These are phyloP conservation scores for Colletotrichum cordylinicola DNA, from an alignment of 2,329 filamentous ascomycete species.

Conservation along the genomic window DNA sequence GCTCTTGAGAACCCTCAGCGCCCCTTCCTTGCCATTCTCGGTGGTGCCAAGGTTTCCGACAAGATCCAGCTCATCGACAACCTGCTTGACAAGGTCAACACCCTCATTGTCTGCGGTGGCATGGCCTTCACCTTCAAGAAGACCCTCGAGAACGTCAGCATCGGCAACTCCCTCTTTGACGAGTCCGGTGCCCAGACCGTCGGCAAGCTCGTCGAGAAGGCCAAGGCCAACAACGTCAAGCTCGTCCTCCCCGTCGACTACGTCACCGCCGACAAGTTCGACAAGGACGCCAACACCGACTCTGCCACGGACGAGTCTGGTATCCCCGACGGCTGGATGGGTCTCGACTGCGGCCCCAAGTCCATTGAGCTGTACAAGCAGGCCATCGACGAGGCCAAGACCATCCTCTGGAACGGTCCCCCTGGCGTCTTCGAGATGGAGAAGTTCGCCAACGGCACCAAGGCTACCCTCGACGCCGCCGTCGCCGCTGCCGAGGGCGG, in stretches of 20 bases:
- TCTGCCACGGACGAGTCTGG: constrained; percentile 85
- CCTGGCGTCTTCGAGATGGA: constrained; percentile 98
- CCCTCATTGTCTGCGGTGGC: constrained; percentile 91
- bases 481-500: constrained; percentile 81
- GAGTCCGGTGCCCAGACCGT: constrained; percentile 94
- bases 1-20: constrained; percentile 92
- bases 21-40: constrained; percentile 97
- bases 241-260: constrained; percentile 95
- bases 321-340: constrained; percentile 98
- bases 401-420: constrained; percentile 98
- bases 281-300: constrained; percentile 80
- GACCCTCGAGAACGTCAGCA: constrained; percentile 88
- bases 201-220: constrained; percentile 86
- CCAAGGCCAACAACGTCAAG: constrained; percentile 95
- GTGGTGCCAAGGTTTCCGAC: constrained; percentile 97
- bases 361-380: constrained; percentile 87
- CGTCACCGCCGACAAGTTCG: constrained; percentile 95
- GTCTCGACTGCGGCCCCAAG: constrained; percentile 92
- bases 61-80: constrained; percentile 99
- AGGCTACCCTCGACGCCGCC: constrained; percentile 87
- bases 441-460: constrained; percentile 90
- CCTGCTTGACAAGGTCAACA: constrained; percentile 96
- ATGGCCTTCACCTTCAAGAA: constrained; percentile 99
- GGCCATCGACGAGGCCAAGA: constrained; percentile 87
- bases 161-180: constrained; percentile 91